Evolutionary conservation across 208 protist genomes (phyloP).

Genomic region (Herpetomonas tarakana): DNA sequence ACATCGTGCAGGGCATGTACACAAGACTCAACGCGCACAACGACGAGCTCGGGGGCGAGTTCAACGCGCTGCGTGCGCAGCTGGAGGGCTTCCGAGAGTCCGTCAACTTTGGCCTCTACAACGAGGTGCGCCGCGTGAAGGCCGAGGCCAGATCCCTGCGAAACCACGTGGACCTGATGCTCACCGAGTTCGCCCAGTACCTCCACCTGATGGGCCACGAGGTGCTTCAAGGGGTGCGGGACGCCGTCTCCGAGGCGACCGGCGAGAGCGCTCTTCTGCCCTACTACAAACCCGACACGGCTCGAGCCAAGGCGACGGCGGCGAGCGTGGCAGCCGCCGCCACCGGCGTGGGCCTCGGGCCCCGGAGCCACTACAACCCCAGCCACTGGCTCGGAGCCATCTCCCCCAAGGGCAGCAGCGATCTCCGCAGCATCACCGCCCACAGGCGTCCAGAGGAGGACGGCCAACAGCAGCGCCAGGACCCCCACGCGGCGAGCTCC

Average conservation of each 20-base stretch:
- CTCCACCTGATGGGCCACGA: conserved; percentile 20
- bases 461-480: no score
- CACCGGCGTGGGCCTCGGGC: background rate
- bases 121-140: conserved; percentile 31
- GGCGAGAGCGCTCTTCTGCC: background rate
- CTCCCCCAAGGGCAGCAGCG: conserved; percentile 5
- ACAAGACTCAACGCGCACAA: conserved; percentile 28
- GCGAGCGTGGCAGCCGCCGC: background rate
- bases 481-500: no score
- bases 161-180: conserved; percentile 37
- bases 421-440: background rate
- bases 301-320: background rate
- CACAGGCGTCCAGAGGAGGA: background rate
- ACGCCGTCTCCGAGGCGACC: background rate
- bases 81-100: conserved; percentile 12
- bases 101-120: conserved; percentile 25
- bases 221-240: conserved; percentile 16
- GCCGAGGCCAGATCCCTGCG: conserved; percentile 31
- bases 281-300: background rate
- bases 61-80: conserved; percentile 15
- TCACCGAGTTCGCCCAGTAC: conserved; percentile 29
- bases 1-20: conserved; percentile 27
- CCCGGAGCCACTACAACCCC: background rate
- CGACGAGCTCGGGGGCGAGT: conserved; percentile 25
- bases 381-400: conserved; percentile 8